phyloP scores from a whole-genome alignment of 768 basidiomycete genomes.

The Lentinus tigrinus region DNA sequence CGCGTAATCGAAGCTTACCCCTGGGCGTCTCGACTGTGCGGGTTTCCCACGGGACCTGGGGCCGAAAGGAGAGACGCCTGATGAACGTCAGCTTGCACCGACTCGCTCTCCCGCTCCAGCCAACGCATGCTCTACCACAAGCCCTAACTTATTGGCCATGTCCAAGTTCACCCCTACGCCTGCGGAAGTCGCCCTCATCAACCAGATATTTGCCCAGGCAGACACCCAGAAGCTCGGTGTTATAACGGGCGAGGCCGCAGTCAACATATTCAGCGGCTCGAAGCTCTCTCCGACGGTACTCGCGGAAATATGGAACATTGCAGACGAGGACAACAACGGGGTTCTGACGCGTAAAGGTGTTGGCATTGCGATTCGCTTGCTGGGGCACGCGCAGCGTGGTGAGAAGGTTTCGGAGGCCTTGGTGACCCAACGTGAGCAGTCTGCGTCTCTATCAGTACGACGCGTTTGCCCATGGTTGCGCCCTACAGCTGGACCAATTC shows the following conservation, averaged over 20 bases:
- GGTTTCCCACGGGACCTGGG: too few relatives aligned
- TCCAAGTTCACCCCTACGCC: conserved; percentile 47
- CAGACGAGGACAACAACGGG: conserved; percentile 93
- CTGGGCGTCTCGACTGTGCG: too few relatives aligned
- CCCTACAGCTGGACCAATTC: conserved; percentile 75
- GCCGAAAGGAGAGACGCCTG: too few relatives aligned
- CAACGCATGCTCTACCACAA: conserved; percentile 2
- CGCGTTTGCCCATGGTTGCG: conserved; percentile 7
- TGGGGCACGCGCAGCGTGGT: conserved; percentile 90
- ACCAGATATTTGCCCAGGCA: conserved; percentile 68
- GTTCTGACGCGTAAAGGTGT: conserved; percentile 88
- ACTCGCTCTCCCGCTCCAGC: too few relatives aligned
- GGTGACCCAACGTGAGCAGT: conserved; percentile 65
- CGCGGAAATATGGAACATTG: conserved; percentile 91
- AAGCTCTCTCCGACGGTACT: conserved; percentile 75
- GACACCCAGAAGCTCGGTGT: conserved; percentile 82
- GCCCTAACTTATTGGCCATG: conserved; percentile 32
- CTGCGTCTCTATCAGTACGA: not conserved
- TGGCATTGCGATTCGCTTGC: conserved; percentile 83
- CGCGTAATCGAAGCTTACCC: too few relatives aligned
- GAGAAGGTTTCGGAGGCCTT: conserved; percentile 63
- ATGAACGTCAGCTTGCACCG: too few relatives aligned
- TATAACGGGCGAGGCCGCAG: conserved; percentile 88
- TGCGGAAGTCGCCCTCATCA: conserved; percentile 56
- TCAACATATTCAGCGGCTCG: conserved; percentile 81